Percentiles rank a stretch among this genome's conserved stretches.
Conservation (phyloP, 2,329 filamentous ascomycete species). For the Fusarium aywerte region DNA sequence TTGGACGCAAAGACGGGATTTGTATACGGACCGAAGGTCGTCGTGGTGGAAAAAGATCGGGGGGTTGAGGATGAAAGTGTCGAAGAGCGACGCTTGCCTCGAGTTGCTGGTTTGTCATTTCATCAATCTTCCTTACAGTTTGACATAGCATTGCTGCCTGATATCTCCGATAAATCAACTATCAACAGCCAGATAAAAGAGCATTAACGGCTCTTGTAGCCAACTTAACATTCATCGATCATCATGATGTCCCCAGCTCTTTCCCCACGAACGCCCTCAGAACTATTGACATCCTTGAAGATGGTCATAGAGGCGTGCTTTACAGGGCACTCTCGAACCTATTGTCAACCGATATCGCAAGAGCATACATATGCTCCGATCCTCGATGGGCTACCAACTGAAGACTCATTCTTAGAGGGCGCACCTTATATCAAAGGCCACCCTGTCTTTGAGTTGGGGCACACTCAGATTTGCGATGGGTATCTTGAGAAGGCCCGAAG, state of each 20-base stretch:
- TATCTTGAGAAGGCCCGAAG: not conserved
- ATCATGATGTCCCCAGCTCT: not conserved
- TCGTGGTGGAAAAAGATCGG: too few relatives aligned
- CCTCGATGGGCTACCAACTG: constrained; percentile 9
- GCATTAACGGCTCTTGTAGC: not conserved
- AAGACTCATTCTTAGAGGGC: not conserved
- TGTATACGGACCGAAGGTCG: too few relatives aligned
- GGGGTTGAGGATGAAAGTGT: too few relatives aligned
- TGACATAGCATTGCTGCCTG: not conserved
- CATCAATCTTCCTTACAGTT: not conserved
- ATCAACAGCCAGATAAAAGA: not conserved
- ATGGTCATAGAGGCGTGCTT: not conserved
- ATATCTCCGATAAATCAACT: not conserved
- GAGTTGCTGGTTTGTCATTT: not conserved
- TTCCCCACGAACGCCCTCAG: not conserved
- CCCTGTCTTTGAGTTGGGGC: not conserved
- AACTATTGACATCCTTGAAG: not conserved
- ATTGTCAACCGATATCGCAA: not conserved
- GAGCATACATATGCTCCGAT: constrained; percentile 12
- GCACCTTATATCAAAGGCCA: not conserved
- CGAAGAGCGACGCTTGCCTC: not conserved
- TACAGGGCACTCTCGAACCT: not conserved
- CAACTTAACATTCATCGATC: not conserved
- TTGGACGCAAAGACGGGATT: too few relatives aligned
- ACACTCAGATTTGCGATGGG: not conserved